phyloP scores from a whole-genome alignment of 192 early-diverging fungal genomes.

The Backusella liffmaniae region DNA sequence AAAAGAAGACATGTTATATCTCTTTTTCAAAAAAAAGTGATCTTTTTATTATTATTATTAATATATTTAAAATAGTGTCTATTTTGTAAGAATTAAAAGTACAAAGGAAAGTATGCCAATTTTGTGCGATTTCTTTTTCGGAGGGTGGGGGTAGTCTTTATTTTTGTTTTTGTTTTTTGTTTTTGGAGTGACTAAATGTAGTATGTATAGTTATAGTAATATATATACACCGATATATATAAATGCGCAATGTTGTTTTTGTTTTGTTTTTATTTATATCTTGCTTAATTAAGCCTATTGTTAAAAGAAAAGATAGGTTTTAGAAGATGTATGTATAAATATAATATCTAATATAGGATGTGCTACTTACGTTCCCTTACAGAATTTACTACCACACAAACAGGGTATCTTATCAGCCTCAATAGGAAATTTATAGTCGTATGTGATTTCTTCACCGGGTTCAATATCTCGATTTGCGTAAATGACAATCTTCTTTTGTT shows the following conservation, averaged over 20 bases:
- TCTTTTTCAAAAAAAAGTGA: neutral
- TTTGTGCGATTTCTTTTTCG: neutral
- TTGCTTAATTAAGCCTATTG: conserved; percentile 4
- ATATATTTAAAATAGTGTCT: neutral
- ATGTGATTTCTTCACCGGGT: conserved; percentile 96
- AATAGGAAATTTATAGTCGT: conserved; percentile 96
- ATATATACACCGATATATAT: neutral
- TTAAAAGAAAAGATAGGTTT: neutral
- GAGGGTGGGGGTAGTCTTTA: neutral
- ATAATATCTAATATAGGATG: neutral
- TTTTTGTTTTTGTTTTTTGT: neutral
- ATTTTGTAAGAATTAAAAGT: conserved; percentile 1
- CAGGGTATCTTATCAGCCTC: conserved; percentile 98
- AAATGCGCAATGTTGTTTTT: neutral
- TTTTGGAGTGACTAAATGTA: neutral
- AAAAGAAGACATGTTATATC: too few relatives aligned
- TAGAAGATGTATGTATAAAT: neutral
- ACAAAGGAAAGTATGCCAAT: neutral
- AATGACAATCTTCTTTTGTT: conserved; percentile 93
- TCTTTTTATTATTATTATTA: conserved; percentile 1
- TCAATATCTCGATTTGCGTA: conserved; percentile 94
- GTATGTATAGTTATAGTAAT: neutral
- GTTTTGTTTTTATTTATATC: neutral
- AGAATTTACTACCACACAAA: conserved; percentile 82
- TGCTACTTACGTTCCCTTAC: conserved; percentile 77